phyloP scores from a whole-genome alignment of 2,329 filamentous ascomycete species.

The Fusarium guadeloupense region DNA sequence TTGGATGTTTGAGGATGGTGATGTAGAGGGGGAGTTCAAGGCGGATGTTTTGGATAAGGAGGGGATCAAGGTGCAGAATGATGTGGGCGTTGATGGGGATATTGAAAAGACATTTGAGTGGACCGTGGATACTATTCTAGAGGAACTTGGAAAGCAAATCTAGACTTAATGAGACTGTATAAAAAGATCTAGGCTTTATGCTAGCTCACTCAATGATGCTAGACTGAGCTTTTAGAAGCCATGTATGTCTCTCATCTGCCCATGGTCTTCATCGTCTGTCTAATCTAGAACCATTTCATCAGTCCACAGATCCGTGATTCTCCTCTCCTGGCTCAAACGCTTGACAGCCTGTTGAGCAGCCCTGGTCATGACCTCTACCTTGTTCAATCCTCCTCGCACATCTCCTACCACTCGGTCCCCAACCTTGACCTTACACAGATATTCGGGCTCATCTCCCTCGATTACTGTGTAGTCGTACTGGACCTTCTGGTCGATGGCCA shows the following conservation, averaged over 20 bases:
- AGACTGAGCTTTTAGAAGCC: not conserved
- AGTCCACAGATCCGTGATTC: not conserved
- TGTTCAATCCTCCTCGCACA: slow-evolving; percentile 56
- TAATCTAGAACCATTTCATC: slow-evolving; percentile 2
- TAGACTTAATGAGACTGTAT: slow-evolving; percentile 7
- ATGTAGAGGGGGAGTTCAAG: slow-evolving; percentile 69
- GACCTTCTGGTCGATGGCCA: slow-evolving; percentile 63
- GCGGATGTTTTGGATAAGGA: slow-evolving; percentile 54
- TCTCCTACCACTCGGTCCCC: slow-evolving; percentile 57
- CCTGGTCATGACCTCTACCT: slow-evolving; percentile 63
- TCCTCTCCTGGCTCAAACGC: slow-evolving; percentile 43
- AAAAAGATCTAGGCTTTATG: not conserved
- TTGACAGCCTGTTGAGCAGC: slow-evolving; percentile 63
- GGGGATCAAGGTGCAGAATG: slow-evolving; percentile 60
- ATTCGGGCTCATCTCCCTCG: slow-evolving; percentile 40
- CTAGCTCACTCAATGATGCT: not conserved
- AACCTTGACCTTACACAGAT: slow-evolving; percentile 60
- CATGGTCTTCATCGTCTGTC: not conserved
- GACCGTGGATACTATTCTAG: slow-evolving; percentile 72
- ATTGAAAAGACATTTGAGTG: slow-evolving; percentile 72
- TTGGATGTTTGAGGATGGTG: slow-evolving; percentile 77
- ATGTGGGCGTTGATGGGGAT: slow-evolving; percentile 59
- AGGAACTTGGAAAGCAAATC: slow-evolving; percentile 50
- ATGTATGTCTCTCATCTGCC: not conserved
- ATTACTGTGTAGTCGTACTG: slow-evolving; percentile 58